Evolutionary conservation across 192 early-diverging fungal genomes (phyloP), one percentile per base, ranked within the genome.

Genomic region (Backusella circina): DNA sequence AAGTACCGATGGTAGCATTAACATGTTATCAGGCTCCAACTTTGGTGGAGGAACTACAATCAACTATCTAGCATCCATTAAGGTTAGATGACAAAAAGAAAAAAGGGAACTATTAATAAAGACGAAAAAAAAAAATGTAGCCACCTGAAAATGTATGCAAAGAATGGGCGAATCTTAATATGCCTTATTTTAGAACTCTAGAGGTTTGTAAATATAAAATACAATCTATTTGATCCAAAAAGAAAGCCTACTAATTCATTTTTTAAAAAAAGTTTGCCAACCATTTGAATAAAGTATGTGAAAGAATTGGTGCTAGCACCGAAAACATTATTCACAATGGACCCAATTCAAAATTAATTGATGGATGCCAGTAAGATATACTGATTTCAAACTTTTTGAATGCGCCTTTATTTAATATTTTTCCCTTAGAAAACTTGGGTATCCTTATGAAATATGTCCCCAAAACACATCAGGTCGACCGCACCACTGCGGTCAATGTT

Each of bases 1-100:
- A 26, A 78, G 82, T 23, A 77, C 86, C 3, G 87, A 89, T 75
- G 88, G 87, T n/a, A 71, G 80, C n/a, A 65, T 93, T 0, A 74
- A 51, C 7, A 65, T 90, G 15, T 64, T 90, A 18, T 88, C 88
- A 0, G 93, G 92, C 21, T 72, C 73, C n/a, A 86, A 88, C 28
- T 91, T 88, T 80, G 93, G 93, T 50, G 92, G 93, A 65, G 92
- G 91, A 37, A 92, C 91, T 21, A 81, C 82, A 26, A 77, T 93
- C 61, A 92, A 92, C 79, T 92, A 91, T 86, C 80, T 70, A 9
- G 69, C 69, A 28, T 70, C 39, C 10, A 30, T 70, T 1, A 38
- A 38, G 38, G 44, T 47, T 47, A 47, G 44, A 47, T 47, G n/a
- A n/a, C n/a, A 47, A 47, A 47, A 9, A 66, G 15, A 66, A 66